Percentiles rank a stretch among this genome's conserved stretches.
These are phyloP conservation scores for Kewa caespitosa DNA, from an alignment of 179 eudicot species.

Conservation along the genomic window DNA sequence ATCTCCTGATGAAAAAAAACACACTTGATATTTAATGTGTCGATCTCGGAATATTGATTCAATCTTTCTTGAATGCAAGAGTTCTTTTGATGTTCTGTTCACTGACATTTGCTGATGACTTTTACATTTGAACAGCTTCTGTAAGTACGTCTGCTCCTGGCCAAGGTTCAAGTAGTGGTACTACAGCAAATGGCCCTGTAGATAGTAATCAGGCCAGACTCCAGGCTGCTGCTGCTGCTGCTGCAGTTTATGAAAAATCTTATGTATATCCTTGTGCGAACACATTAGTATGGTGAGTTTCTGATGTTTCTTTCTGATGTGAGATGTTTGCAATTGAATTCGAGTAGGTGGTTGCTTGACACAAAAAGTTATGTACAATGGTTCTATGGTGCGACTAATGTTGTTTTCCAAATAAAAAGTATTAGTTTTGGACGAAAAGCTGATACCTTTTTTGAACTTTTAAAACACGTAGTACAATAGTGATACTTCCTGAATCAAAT, in stretches of 20 bases:
- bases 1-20: neutral
- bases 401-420: too few relatives aligned
- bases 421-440: too few relatives aligned
- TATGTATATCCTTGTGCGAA: conserved; percentile 79
- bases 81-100: neutral
- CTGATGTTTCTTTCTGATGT: conserved; percentile 9
- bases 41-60: neutral
- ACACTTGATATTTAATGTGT: neutral
- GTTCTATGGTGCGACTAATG: too few relatives aligned
- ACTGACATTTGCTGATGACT: conserved; percentile 4
- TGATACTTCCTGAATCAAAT: too few relatives aligned
- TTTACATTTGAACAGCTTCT: conserved; percentile 33
- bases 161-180: conserved; percentile 52
- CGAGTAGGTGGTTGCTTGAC: neutral
- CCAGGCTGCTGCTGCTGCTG: conserved; percentile 95
- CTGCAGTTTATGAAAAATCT: conserved; percentile 81
- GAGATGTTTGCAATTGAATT: neutral
- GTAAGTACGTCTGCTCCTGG: conserved; percentile 36
- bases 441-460: too few relatives aligned
- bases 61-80: neutral
- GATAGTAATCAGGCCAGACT: conserved; percentile 65
- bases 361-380: too few relatives aligned
- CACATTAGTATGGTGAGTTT: conserved; percentile 58
- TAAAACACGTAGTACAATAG: too few relatives aligned
- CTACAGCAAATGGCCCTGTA: conserved; percentile 34